Evolutionary conservation across 306 rosid species (phyloP), one percentile per base, ranked within the genome.

Genomic region (Begonia fuchsioides): DNA sequence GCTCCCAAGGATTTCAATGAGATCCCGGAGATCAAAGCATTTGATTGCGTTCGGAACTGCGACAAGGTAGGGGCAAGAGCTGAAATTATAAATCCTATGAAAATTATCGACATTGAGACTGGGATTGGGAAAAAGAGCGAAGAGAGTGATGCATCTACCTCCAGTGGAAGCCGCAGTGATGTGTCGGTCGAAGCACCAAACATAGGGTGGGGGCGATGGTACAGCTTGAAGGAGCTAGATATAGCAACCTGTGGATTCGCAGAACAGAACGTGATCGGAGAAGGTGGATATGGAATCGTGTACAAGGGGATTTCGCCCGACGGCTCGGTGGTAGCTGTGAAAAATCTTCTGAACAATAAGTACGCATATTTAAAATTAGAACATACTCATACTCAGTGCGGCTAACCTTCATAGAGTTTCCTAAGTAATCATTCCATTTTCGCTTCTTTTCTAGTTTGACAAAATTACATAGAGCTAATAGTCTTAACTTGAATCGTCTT

Each of bases 131-230:
- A 45, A 3, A 50, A 57, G 64, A 75, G 73, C 55, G 70, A 17
- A 44, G 76, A 44, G 70, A 53, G 79, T 60, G 79, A 78, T 49
- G 67, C 47, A 72, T 76, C 80, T 11, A 62, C 35, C 35, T 26
- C 35, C 35, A 26, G 68, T 8, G 78, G 69, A 39, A 15, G 63
- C 53, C 70, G 70, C 13, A 65, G 71, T 13, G 75, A 60, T 46
- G 35, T 17, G 66, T 64, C 94, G 61, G 65, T 53, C 68, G 87
- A 76, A 59, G 43, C 73, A 53, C 73, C 70, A 11, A 68, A 80
- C 44, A 75, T 84, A 5, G 98, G 98, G 56, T 85, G 98, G 98
- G 98, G 98, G 3, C 64, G 92, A 17, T 90, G 98, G 98, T 85
- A 81, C 54, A 73, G 75, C 60, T 49, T 90, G 60, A 73, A 52